These are phyloP conservation scores for Pyronema domesticum DNA, from an alignment of 495 filamentous ascomycete species.

Conservation along the genomic window DNA sequence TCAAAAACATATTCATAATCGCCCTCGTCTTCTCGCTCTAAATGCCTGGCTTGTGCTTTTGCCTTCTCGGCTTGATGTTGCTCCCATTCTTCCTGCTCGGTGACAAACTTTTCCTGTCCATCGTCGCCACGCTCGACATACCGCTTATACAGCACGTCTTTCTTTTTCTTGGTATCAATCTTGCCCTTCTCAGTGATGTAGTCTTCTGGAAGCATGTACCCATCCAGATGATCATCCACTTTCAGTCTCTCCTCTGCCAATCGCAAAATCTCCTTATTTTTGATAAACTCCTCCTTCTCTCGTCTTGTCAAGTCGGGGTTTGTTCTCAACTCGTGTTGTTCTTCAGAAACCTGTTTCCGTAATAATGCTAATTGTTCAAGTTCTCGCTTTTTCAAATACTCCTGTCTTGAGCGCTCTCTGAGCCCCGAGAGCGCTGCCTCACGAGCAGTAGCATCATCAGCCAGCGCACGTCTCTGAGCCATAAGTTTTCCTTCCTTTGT, in stretches of 20 bases:
- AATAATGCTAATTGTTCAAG: constrained; percentile 66
- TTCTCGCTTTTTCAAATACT: constrained; percentile 87
- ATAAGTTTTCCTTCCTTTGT: constrained; percentile 40
- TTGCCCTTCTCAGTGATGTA: constrained; percentile 88
- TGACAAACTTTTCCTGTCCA: constrained; percentile 76
- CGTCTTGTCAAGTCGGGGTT: constrained; percentile 54
- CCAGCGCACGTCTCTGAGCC: constrained; percentile 41
- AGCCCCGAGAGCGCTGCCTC: constrained; percentile 55
- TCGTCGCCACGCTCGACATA: constrained; percentile 79
- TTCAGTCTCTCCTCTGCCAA: constrained; percentile 74
- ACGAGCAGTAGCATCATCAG: constrained; percentile 45
- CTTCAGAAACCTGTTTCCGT: constrained; percentile 81
- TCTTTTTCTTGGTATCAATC: constrained; percentile 75
- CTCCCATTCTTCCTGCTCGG: constrained; percentile 95
- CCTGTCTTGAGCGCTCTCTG: constrained; percentile 66
- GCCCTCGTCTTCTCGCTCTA: constrained; percentile 60
- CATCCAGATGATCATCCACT: constrained; percentile 85
- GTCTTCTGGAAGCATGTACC: constrained; percentile 85
- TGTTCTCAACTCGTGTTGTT: constrained; percentile 61
- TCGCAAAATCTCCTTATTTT: constrained; percentile 70
- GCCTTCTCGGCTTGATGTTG: constrained; percentile 77
- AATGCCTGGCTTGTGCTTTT: constrained; percentile 59
- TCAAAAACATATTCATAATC: constrained; percentile 94
- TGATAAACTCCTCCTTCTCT: constrained; percentile 81
- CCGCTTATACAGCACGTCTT: constrained; percentile 75